Evolutionary conservation across 345 rosid species (phyloP).

Genomic region (Brassica napus): DNA sequence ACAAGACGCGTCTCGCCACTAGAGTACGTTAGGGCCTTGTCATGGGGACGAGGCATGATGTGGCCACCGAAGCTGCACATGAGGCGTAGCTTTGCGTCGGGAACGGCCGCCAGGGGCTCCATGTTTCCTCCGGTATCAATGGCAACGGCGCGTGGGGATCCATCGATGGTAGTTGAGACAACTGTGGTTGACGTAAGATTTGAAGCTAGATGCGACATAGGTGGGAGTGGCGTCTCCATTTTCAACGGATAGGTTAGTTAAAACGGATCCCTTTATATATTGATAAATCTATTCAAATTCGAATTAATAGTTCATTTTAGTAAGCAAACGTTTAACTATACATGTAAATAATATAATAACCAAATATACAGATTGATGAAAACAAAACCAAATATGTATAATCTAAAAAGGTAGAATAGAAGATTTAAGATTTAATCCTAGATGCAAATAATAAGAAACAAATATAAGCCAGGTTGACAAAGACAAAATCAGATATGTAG

Average conservation of each 20-base stretch:
- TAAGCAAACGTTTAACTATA: background rate
- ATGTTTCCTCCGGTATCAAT: slow-evolving; percentile 7
- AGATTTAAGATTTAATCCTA: background rate
- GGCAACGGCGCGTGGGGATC: slow-evolving; percentile 54
- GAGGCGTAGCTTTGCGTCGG: slow-evolving; percentile 66
- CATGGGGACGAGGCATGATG: slow-evolving; percentile 90
- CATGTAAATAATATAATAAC: background rate
- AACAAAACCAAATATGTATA: background rate
- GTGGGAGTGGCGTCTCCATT: slow-evolving; percentile 38
- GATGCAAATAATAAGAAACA: background rate
- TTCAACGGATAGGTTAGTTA: background rate
- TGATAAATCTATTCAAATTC: background rate
- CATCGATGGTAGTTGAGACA: slow-evolving; percentile 32
- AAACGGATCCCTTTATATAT: background rate
- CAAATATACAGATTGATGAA: background rate
- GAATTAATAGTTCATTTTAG: background rate
- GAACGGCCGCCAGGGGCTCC: slow-evolving; percentile 56
- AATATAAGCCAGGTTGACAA: background rate
- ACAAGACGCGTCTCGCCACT: slow-evolving; percentile 76
- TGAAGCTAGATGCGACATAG: slow-evolving; percentile 32
- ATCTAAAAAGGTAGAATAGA: background rate
- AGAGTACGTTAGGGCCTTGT: slow-evolving; percentile 71
- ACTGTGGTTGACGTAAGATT: slow-evolving; percentile 18
- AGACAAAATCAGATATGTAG: background rate
- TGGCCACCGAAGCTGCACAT: slow-evolving; percentile 93